These are phyloP conservation scores for Penicillium sp. DNA, from an alignment of 2,329 filamentous ascomycete genomes.

Conservation along the genomic window DNA sequence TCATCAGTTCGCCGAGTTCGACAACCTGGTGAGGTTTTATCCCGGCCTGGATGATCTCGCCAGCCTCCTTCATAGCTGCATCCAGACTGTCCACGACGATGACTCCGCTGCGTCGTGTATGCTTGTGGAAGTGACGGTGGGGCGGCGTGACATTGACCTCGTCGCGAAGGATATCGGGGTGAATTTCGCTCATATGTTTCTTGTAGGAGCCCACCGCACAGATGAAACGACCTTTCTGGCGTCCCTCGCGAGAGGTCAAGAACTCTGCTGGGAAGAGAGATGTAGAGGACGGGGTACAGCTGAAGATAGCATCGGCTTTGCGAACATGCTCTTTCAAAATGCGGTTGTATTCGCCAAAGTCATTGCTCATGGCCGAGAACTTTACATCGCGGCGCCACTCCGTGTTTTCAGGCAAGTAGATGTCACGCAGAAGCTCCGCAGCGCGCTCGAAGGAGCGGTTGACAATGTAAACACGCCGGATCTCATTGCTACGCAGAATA, in stretches of 20 bases:
- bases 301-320: slow-evolving; percentile 81
- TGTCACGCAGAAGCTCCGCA: slow-evolving; percentile 56
- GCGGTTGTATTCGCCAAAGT: slow-evolving; percentile 71
- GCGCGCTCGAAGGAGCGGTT: slow-evolving; percentile 65
- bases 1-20: slow-evolving; percentile 81
- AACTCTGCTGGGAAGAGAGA: slow-evolving; percentile 77
- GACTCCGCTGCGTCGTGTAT: slow-evolving; percentile 64
- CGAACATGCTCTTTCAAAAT: slow-evolving; percentile 72
- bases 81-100: slow-evolving; percentile 73
- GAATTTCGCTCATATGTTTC: slow-evolving; percentile 80
- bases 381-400: slow-evolving; percentile 71
- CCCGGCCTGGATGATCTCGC: slow-evolving; percentile 81
- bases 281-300: slow-evolving; percentile 77
- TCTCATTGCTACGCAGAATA: slow-evolving; percentile 67
- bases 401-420: slow-evolving; percentile 59
- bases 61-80: slow-evolving; percentile 80
- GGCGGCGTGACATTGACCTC: slow-evolving; percentile 56
- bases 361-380: slow-evolving; percentile 72
- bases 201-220: slow-evolving; percentile 60
- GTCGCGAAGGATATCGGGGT: slow-evolving; percentile 74
- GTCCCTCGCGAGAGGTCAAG: slow-evolving; percentile 66
- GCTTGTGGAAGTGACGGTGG: slow-evolving; percentile 57
- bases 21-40: slow-evolving; percentile 77
- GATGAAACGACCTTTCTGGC: slow-evolving; percentile 53
- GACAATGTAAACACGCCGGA: slow-evolving; percentile 82